Conservation (phyloP, 2,329 filamentous ascomycete species). For the Fusarium austroafricanum region DNA sequence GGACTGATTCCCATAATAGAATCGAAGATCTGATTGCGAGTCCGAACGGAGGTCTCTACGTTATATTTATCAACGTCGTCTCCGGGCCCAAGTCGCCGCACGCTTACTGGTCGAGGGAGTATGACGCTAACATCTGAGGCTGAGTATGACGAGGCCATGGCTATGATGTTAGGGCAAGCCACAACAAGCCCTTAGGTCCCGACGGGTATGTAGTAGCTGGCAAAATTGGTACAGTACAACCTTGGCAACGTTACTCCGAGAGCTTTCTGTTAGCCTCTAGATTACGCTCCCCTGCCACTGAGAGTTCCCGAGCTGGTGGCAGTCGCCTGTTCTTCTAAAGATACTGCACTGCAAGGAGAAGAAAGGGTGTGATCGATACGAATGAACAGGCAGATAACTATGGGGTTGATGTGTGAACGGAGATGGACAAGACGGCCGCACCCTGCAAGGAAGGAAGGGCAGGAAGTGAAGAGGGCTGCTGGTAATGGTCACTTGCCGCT, state of each 20-base stretch:
- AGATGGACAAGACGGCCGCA: constrained; percentile 17
- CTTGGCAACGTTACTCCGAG: constrained; percentile 39
- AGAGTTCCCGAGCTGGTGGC: no score
- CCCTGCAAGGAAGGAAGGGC: constrained; percentile 6
- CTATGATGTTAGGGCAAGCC: constrained; percentile 28
- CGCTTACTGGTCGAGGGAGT: constrained; percentile 4
- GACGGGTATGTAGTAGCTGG: no score
- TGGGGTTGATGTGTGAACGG: constrained; percentile 6
- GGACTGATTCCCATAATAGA: neutral
- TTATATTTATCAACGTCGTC: constrained; percentile 30
- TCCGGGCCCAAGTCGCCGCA: neutral
- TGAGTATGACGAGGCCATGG: constrained; percentile 28
- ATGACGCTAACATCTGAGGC: constrained; percentile 20
- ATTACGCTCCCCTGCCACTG: constrained; percentile 16
- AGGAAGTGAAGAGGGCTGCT: constrained; percentile 23
- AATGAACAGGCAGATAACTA: constrained; percentile 20
- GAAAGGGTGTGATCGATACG: constrained; percentile 36
- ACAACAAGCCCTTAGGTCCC: no score
- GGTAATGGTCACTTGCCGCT: constrained; percentile 24
- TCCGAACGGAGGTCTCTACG: constrained; percentile 22
- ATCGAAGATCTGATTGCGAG: constrained; percentile 13
- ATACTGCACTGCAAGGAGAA: constrained; percentile 3
- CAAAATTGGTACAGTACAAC: constrained; percentile 17
- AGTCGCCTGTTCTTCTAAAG: neutral
- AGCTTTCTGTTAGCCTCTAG: constrained; percentile 12